Evolutionary conservation across 768 basidiomycete genomes (phyloP).

Genomic region (Tylopilus plumbeoviolaceoides): DNA sequence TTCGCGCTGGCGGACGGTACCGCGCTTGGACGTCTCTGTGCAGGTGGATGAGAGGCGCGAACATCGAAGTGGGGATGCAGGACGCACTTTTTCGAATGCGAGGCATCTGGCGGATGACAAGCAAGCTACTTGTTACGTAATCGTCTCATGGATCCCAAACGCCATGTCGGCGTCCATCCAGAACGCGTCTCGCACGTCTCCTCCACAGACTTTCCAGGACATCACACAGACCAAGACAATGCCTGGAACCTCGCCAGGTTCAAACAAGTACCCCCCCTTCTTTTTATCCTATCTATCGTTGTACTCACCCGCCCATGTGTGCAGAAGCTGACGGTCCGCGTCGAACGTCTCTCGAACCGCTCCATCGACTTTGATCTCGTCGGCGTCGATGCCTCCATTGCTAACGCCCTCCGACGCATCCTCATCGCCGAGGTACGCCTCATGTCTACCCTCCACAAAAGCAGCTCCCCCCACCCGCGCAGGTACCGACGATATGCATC

Average conservation of each 20-base stretch:
- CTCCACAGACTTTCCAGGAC: constrained; percentile 87
- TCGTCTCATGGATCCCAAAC: constrained; percentile 34
- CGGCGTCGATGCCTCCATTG: constrained; percentile 93
- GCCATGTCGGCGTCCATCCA: constrained; percentile 64
- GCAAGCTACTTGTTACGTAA: constrained; percentile 17
- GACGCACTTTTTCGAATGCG: constrained; percentile 62
- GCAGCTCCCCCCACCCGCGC: no score
- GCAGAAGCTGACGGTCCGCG: constrained; percentile 68
- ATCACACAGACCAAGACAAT: constrained; percentile 80
- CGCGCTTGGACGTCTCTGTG: constrained; percentile 80
- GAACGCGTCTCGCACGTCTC: constrained; percentile 79
- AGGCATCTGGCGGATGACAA: constrained; percentile 39
- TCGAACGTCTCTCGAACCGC: constrained; percentile 76
- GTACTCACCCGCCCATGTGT: background rate
- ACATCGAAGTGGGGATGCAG: background rate
- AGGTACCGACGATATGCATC: constrained; percentile 91
- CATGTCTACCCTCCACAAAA: no score
- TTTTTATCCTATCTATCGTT: background rate
- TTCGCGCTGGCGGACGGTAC: constrained; percentile 65
- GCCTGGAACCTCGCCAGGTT: constrained; percentile 79
- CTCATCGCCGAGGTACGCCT: constrained; percentile 87
- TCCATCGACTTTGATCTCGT: constrained; percentile 93
- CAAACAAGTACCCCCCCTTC: constrained; percentile 54
- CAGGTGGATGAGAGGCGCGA: background rate
- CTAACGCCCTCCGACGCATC: constrained; percentile 90